These are phyloP conservation scores for Mrakia frigida DNA, from an alignment of 768 basidiomycete genomes.

Conservation along the genomic window DNA sequence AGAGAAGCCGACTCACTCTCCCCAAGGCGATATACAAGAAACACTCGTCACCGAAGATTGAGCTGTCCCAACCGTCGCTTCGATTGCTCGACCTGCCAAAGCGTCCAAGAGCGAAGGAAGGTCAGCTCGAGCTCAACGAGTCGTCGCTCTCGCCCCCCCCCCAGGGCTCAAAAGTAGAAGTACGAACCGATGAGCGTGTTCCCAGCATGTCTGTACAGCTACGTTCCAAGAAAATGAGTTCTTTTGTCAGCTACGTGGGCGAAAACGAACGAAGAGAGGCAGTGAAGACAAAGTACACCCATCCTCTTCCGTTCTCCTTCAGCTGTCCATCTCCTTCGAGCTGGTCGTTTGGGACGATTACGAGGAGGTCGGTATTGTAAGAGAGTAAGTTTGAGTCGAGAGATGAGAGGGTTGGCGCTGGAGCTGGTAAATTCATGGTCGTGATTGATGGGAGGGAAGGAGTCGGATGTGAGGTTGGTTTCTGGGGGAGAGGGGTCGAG, in stretches of 20 bases:
- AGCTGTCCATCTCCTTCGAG: background rate
- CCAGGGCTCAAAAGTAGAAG: background rate
- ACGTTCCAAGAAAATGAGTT: background rate
- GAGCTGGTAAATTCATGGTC: background rate
- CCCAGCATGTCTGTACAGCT: background rate
- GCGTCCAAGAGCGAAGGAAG: background rate
- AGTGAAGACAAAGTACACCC: background rate
- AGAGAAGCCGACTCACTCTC: constrained; percentile 18
- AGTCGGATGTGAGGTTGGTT: background rate
- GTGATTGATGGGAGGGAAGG: background rate
- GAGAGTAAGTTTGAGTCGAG: background rate
- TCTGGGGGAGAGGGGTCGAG: background rate
- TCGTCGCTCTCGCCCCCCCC: background rate
- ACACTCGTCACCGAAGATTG: background rate
- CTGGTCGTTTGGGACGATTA: background rate
- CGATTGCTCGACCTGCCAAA: background rate
- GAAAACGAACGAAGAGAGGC: background rate
- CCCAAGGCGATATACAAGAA: constrained; percentile 5
- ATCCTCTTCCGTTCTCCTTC: background rate
- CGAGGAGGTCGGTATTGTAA: background rate
- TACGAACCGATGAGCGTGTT: background rate
- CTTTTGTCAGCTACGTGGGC: background rate
- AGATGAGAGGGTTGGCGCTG: background rate
- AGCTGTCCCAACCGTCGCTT: background rate
- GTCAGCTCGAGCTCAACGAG: constrained; percentile 7